Percentiles rank a stretch among this genome's conserved stretches.
Conservation (phyloP, 106 monocot species). For the Agapanthus africanus region DNA sequence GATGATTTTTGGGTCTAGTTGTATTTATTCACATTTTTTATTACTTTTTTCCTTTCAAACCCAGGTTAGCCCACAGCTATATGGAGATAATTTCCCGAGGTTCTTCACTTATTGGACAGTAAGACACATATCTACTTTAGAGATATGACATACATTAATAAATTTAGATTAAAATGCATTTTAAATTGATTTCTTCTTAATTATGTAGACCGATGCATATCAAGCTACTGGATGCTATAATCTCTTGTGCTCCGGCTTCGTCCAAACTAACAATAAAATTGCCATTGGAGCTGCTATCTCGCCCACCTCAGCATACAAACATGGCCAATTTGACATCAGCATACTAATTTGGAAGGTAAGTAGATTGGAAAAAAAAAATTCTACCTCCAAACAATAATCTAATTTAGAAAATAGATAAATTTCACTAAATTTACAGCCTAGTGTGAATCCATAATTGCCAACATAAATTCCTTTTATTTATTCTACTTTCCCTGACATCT, state of each 20-base stretch:
- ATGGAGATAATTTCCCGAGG: conserved; percentile 57
- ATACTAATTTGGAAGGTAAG: conserved; percentile 15
- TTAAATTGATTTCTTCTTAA: background rate
- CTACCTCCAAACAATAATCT: background rate
- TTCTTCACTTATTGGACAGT: conserved; percentile 88
- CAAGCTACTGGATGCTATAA: conserved; percentile 21
- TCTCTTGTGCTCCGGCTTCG: conserved; percentile 13
- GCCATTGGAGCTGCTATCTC: conserved; percentile 18
- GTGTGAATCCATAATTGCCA: too few species aligned
- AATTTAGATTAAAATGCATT: background rate
- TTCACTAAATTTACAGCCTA: background rate
- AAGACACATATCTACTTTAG: background rate
- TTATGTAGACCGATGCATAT: conserved; percentile 17
- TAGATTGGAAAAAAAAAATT: background rate
- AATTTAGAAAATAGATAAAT: too few species aligned
- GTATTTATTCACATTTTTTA: background rate
- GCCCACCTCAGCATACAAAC: conserved; percentile 9
- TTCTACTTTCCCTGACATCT: background rate
- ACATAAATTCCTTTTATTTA: background rate
- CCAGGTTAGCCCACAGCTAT: conserved; percentile 69
- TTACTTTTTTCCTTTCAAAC: background rate
- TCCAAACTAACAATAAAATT: conserved; percentile 17
- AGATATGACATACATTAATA: background rate
- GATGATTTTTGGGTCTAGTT: background rate
- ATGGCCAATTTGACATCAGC: conserved; percentile 19